Base-by-base conservation (phyloP, 805 yeast genomes). In the Maudiozyma pseudohumilis region DNA sequence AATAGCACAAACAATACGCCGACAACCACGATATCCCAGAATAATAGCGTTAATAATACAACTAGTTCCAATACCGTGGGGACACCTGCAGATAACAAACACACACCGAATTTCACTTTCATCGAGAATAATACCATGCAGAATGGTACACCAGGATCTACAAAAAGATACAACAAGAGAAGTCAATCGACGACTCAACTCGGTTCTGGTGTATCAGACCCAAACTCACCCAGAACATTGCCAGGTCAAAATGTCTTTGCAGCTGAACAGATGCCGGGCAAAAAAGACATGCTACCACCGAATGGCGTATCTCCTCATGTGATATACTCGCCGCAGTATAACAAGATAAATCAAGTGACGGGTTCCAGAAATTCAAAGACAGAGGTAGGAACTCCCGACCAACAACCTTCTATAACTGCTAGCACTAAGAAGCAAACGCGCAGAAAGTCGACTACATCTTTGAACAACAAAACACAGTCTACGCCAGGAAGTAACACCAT, bases 281-380 rank as follows among this genome's bases (percentile, higher is more conserved):
- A 38, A 15, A 38, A 33, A n/a, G 40, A 34, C 16, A 38, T 38
- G 40, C 16, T 29, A 15, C 40, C 40, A 21, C 40, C 40, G 16
- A 38, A 32, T 20, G 37, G 34, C 24, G 29, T 34, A 4, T 38
- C 37, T 15, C 40, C 37, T 15, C 40, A 38, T 10, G 32, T 38
- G 4, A 13, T 34, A 21, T 38, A 29, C 13, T 38, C 40, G 2
- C 37, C 37, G 7, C 40, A 38, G 16, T 38, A 29, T 20, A 38
- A 38, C 17, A 13, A 16, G 9, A 15, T 28, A 20, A 16, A 7
- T 7, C 31, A 28, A 28, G 18, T 6, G 2, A n/a, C 15, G 20
- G 12, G 20, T 28, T n/a, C 18, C 3, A 28, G 16, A 16, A 28
- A 28, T 28, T 20, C 13, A 28, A 16, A 6, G 5, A 11, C 16